Conservation (phyloP, 2,329 filamentous ascomycete species). For the Myriosclerotinia scirpicola region DNA sequence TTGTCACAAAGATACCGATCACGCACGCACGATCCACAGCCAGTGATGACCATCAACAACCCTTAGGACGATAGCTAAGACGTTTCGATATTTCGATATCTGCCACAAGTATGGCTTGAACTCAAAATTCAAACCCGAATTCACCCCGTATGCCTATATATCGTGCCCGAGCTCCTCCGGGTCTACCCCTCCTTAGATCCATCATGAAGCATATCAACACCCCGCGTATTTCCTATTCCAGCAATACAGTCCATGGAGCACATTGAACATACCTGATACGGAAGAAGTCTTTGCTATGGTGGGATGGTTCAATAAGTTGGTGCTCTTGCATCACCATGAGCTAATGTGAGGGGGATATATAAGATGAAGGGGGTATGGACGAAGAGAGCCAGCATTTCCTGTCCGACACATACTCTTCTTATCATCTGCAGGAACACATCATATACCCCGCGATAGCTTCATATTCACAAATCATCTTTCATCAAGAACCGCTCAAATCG, state of each 20-base stretch:
- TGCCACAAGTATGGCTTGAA: background rate
- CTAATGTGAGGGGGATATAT: constrained; percentile 23
- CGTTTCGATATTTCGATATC: background rate
- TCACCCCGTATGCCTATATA: constrained; percentile 1
- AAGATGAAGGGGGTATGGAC: constrained; percentile 18
- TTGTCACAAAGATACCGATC: background rate
- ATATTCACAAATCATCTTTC: constrained; percentile 13
- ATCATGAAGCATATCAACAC: constrained; percentile 1
- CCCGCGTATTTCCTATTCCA: constrained; percentile 22
- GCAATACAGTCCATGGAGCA: constrained; percentile 22
- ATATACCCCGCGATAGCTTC: constrained; percentile 19
- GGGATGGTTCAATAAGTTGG: constrained; percentile 25
- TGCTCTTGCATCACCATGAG: constrained; percentile 20
- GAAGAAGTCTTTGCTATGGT: constrained; percentile 27
- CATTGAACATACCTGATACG: constrained; percentile 7
- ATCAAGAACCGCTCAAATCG: background rate
- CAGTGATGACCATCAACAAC: background rate
- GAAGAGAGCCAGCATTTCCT: constrained; percentile 29
- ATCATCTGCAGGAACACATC: constrained; percentile 23
- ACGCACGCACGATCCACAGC: background rate
- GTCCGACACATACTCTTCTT: constrained; percentile 25
- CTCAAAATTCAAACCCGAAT: background rate
- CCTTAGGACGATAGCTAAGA: background rate
- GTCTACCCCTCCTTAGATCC: background rate
- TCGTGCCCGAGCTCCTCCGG: background rate